Conservation (phyloP, 345 rosid genomes). For the Psidium friedrichsthalianum region DNA sequence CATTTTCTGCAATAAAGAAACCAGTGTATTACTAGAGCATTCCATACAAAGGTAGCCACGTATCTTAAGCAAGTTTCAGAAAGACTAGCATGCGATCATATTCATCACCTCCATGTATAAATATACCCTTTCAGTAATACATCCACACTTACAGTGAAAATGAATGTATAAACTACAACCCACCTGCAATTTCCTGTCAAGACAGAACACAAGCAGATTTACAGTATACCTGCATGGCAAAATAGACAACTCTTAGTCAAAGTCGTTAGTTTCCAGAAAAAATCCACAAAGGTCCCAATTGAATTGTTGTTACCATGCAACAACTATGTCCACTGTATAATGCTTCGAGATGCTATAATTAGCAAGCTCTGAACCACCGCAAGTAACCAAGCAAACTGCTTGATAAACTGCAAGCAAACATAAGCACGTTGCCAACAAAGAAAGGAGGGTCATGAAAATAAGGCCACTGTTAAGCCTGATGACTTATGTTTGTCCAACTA, state of each 20-base stretch:
- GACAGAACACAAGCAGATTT: constrained; percentile 47
- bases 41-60: neutral
- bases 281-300: neutral
- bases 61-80: neutral
- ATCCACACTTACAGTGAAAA: neutral
- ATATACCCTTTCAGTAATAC: neutral
- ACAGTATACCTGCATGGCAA: constrained; percentile 65
- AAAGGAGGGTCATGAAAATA: neutral
- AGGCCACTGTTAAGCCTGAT: neutral
- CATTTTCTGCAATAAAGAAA: constrained; percentile 34
- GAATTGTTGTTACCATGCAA: constrained; percentile 54
- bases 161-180: neutral
- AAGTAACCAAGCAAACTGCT: constrained; percentile 62
- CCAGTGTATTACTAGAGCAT: neutral
- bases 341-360: constrained; percentile 84
- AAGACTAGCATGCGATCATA: neutral
- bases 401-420: constrained; percentile 31
- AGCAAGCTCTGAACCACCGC: constrained; percentile 69
- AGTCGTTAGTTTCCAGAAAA: neutral
- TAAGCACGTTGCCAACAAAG: neutral
- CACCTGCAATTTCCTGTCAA: constrained; percentile 70
- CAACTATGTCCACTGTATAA: constrained; percentile 74
- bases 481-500: neutral
- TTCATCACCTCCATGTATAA: neutral
- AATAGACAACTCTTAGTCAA: neutral